A percentile compares a stretch with the other conserved stretches of the same genome.
Conservation (phyloP, 2,329 filamentous ascomycete species). For the Penicillium griseofulvum region DNA sequence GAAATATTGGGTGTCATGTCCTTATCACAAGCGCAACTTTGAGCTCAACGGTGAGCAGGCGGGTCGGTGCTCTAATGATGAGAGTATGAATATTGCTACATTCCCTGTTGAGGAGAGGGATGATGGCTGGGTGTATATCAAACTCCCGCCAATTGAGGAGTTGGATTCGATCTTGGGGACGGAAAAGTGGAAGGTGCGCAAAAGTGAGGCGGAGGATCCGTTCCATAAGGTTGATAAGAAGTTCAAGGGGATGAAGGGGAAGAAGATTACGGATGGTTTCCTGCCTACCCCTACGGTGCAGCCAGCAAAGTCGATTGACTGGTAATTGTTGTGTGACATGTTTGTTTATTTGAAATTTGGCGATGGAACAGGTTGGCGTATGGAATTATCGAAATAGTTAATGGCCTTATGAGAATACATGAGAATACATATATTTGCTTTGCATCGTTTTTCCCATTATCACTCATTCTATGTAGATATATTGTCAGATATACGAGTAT, state of each 20-base stretch:
- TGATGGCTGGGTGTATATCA: constrained; percentile 76
- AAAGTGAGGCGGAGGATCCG: constrained; percentile 61
- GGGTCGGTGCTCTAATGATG: constrained; percentile 73
- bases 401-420: not conserved
- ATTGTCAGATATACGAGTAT: constrained; percentile 19
- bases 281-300: constrained; percentile 13
- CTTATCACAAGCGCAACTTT: constrained; percentile 87
- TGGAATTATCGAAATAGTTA: not conserved
- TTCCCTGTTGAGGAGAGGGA: constrained; percentile 73
- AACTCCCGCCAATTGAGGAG: constrained; percentile 76
- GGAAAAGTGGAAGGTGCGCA: constrained; percentile 72
- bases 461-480: constrained; percentile 13
- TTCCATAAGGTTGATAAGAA: constrained; percentile 58
- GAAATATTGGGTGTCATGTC: constrained; percentile 82
- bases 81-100: constrained; percentile 73
- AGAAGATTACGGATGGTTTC: constrained; percentile 42
- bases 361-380: not conserved
- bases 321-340: constrained; percentile 20
- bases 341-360: not conserved
- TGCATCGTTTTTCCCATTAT: not conserved
- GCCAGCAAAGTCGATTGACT: constrained; percentile 34
- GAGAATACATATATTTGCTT: not conserved
- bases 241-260: constrained; percentile 54
- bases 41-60: constrained; percentile 64
- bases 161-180: constrained; percentile 77